Percentiles rank a stretch among this genome's conserved stretches.
These are phyloP conservation scores for Epicoccum nigrum DNA, from an alignment of 2,329 filamentous ascomycete species.

Conservation along the genomic window DNA sequence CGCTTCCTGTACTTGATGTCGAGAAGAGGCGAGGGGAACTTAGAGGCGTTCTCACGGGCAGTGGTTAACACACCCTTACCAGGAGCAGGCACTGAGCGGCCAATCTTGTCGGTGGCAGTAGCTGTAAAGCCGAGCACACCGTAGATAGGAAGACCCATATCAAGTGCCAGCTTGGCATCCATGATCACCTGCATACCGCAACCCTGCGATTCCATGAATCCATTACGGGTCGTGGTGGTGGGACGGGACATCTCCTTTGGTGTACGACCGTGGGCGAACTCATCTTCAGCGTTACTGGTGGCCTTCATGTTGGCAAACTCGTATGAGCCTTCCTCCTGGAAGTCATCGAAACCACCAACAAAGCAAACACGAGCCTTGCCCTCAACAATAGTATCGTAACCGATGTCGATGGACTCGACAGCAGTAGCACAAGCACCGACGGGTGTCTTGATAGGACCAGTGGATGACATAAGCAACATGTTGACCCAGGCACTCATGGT, in stretches of 20 bases:
- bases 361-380: constrained; percentile 98
- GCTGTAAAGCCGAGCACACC: constrained; percentile 91
- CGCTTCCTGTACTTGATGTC: constrained; percentile 97
- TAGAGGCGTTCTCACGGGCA: constrained; percentile 86
- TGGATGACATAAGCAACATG: constrained; percentile 96
- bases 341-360: constrained; percentile 98
- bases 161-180: constrained; percentile 92
- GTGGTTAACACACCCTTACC: constrained; percentile 96
- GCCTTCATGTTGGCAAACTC: constrained; percentile 99
- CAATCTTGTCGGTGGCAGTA: constrained; percentile 98
- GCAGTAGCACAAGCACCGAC: constrained; percentile 97
- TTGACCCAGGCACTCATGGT: constrained; percentile 99
- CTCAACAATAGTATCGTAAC: constrained; percentile 97
- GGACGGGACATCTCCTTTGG: constrained; percentile 98
- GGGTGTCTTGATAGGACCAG: constrained; percentile 97
- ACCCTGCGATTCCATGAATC: constrained; percentile 99
- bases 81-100: constrained; percentile 93
- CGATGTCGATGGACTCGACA: constrained; percentile 96
- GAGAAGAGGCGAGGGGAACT: constrained; percentile 92
- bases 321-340: constrained; percentile 98
- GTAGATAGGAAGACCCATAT: constrained; percentile 98
- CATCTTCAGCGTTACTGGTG: constrained; percentile 96
- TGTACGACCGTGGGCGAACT: constrained; percentile 93
- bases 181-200: constrained; percentile 99
- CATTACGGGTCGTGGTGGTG: constrained; percentile 93